phyloP scores from a whole-genome alignment of 2,329 filamentous ascomycete genomes.

The Curvularia verruculosa region DNA sequence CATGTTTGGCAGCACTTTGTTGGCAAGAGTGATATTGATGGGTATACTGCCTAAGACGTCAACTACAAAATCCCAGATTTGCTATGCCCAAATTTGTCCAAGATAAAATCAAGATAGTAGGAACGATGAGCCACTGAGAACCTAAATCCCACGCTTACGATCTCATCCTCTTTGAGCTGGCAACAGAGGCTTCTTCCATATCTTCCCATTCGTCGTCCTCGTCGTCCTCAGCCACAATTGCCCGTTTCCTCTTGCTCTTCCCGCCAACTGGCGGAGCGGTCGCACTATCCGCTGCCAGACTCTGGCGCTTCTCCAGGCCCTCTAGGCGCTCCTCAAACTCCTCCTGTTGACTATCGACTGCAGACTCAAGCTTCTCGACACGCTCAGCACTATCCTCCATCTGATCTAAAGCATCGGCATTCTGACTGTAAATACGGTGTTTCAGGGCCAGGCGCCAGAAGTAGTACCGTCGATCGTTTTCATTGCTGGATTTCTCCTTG shows the following conservation, averaged over 20 bases:
- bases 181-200: slow-evolving; percentile 35
- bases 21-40: slow-evolving; percentile 3
- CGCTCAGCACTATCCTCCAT: slow-evolving; percentile 68
- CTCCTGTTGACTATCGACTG: slow-evolving; percentile 69
- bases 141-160: slow-evolving; percentile 15
- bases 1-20: background rate
- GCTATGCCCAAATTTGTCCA: no score
- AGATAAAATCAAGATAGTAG: background rate
- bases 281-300: slow-evolving; percentile 27
- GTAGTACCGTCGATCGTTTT: slow-evolving; percentile 67
- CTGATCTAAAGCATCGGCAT: slow-evolving; percentile 72
- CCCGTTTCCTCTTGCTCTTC: slow-evolving; percentile 39
- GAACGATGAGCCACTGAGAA: background rate
- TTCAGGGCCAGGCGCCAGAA: slow-evolving; percentile 80
- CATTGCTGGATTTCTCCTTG: slow-evolving; percentile 56
- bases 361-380: slow-evolving; percentile 73
- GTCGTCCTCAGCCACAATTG: slow-evolving; percentile 46
- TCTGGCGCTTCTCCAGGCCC: slow-evolving; percentile 47
- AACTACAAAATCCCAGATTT: slow-evolving; percentile 1
- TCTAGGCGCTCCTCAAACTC: slow-evolving; percentile 74
- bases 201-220: slow-evolving; percentile 50
- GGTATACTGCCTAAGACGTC: slow-evolving; percentile 13
- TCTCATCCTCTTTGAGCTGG: slow-evolving; percentile 38
- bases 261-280: slow-evolving; percentile 18
- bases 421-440: slow-evolving; percentile 76